phyloP scores from a whole-genome alignment of 1,284 basidiomycete species.

The Uromyces viciae-fabae region DNA sequence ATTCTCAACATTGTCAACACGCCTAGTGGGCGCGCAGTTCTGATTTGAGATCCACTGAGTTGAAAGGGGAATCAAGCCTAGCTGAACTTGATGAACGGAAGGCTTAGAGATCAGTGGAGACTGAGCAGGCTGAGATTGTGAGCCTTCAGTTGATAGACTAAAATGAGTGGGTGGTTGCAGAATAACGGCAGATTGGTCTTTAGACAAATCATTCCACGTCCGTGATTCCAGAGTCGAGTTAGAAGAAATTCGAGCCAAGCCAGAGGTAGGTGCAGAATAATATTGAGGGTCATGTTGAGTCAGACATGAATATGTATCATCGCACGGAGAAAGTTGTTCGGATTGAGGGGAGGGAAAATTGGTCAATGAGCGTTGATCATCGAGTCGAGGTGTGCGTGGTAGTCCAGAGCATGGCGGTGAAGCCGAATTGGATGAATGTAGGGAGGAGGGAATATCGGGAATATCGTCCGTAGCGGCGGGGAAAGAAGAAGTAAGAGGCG shows the following conservation, averaged over 20 bases:
- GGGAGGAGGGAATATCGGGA: constrained; percentile 5
- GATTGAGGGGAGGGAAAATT: neutral
- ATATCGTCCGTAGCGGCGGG: constrained; percentile 33
- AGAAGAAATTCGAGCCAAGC: neutral
- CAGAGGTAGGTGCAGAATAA: neutral
- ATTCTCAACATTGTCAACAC: neutral
- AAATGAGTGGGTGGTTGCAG: constrained; percentile 23
- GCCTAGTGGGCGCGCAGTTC: neutral
- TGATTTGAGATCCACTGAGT: neutral
- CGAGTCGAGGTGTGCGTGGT: constrained; percentile 2
- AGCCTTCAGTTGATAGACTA: neutral
- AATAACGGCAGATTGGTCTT: constrained; percentile 9
- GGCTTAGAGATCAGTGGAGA: neutral
- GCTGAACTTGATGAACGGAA: constrained; percentile 4
- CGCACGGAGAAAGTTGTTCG: neutral
- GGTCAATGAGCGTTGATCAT: neutral
- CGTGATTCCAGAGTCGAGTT: neutral
- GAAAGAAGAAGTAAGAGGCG: neutral
- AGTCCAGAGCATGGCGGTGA: constrained; percentile 3
- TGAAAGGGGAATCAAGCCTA: neutral
- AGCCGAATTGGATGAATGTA: constrained; percentile 20
- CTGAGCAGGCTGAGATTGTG: neutral
- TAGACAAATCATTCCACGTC: neutral
- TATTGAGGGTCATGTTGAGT: neutral
- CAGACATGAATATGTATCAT: neutral